Evolutionary conservation across 768 basidiomycete genomes (phyloP), one percentile per base, ranked within the genome.

Genomic region (Hericium coralloides): DNA sequence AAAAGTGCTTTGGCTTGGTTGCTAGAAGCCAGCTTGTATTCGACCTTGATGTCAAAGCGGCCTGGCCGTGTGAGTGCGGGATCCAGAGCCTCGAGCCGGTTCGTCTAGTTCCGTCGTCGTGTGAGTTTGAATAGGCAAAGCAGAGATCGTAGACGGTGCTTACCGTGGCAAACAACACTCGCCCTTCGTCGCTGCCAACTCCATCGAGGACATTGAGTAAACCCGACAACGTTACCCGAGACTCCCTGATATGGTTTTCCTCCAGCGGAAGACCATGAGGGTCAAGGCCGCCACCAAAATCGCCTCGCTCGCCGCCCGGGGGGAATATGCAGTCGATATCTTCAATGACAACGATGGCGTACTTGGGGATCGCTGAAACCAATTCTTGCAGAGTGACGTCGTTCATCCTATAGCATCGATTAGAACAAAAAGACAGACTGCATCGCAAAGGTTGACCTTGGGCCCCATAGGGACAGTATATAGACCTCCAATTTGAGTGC

Each of bases 291-390:
- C 15, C 7, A 6, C 41, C 15, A 17, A 43, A 18, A 23, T 23
- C n/a, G 18, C 17, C 17, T 18, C 49, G 25, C 20, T 58, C 17
- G 59, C 60, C 76, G 6, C 77, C 72, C 2, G 76, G 73, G 1
- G 76, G 70, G 66, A 84, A 82, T 0, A 80, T 80, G 59, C 80
- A 81, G 58, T 84, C 82, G 48, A 83, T 82, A 60, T 84, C 81
- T 64, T 83, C 81, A 50, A 83, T 78, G 8, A 83, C 70, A 49
- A 82, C 71, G 37, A 84, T 82, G 18, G 76, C 76, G 36, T 76
- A 67, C 57, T 79, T 78, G 2, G 81, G 81, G 12, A 80, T 74
- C 6, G 71, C 68, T 3, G 76, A 67, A 3, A 75, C 74, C 2
- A 76, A 75, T 9, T 74, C 70, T 55, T 76, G 73, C 1, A 84